phyloP scores from a whole-genome alignment of 257 asterid species.

The Scutellaria baicalensis region DNA sequence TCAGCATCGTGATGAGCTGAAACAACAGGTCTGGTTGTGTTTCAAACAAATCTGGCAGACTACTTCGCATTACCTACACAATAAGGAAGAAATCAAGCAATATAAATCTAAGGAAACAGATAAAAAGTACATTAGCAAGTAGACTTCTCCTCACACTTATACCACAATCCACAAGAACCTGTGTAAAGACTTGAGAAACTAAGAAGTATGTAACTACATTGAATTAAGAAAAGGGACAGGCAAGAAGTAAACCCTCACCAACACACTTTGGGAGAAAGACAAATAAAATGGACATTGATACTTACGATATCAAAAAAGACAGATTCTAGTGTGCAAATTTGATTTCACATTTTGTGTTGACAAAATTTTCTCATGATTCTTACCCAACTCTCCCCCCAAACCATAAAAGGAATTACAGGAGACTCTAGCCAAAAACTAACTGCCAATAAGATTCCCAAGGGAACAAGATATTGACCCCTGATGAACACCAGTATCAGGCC shows the following conservation, averaged over 20 bases:
- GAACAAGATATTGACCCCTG: neutral
- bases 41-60: slow-evolving; percentile 94
- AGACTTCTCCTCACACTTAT: slow-evolving; percentile 1
- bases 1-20: slow-evolving; percentile 96
- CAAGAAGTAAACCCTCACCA: neutral
- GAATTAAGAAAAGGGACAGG: neutral
- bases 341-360: too few relatives aligned
- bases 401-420: neutral
- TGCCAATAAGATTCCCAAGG: neutral
- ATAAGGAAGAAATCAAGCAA: slow-evolving; percentile 3
- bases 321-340: neutral
- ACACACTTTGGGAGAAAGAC: neutral
- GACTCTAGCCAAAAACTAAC: neutral
- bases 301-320: neutral
- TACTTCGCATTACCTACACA: slow-evolving; percentile 72
- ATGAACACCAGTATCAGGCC: neutral
- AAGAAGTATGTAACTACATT: neutral
- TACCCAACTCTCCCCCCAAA: neutral
- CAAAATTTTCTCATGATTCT: too few relatives aligned
- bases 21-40: slow-evolving; percentile 91
- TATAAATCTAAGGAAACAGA: slow-evolving; percentile 7
- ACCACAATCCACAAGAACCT: neutral
- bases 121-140: neutral
- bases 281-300: neutral
- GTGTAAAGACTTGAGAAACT: neutral